phyloP scores from a whole-genome alignment of 75 land plant genomes.

The Selaginella moellendorffii region DNA sequence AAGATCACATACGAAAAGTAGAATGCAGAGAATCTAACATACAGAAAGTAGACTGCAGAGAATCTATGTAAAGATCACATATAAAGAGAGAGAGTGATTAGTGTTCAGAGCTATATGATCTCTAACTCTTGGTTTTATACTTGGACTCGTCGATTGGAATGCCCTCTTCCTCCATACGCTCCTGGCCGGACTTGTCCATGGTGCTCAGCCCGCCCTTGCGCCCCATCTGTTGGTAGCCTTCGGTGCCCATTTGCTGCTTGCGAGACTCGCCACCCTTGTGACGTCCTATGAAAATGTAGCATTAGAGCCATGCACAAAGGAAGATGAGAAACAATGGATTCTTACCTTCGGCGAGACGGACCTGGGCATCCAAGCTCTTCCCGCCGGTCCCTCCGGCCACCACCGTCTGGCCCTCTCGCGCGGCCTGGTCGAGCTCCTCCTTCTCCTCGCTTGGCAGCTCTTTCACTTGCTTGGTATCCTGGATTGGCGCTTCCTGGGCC shows the following conservation, averaged over 20 bases:
- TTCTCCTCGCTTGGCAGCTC: neutral
- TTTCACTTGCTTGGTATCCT: neutral
- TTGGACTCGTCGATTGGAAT: neutral
- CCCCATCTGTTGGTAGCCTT: neutral
- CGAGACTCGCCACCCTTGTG: neutral
- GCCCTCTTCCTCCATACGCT: neutral
- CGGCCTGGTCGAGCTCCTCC: slow-evolving; percentile 8
- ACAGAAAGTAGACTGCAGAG: no score
- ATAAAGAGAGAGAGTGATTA: no score
- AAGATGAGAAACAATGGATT: neutral
- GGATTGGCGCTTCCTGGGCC: neutral
- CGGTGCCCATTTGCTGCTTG: neutral
- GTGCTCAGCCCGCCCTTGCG: neutral
- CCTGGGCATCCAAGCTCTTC: slow-evolving; percentile 3
- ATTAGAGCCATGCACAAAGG: neutral
- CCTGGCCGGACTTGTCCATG: neutral
- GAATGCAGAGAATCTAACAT: no score
- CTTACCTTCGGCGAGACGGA: slow-evolving; percentile 1
- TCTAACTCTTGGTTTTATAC: no score
- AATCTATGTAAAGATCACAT: no score
- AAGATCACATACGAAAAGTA: no score
- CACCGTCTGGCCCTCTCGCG: slow-evolving; percentile 2
- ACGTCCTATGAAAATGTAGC: neutral
- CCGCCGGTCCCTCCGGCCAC: slow-evolving; percentile 5
- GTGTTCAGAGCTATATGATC: no score